Evolutionary conservation across 352 stramenopile genomes (phyloP).

Genomic region (Phytophthora litchii): DNA sequence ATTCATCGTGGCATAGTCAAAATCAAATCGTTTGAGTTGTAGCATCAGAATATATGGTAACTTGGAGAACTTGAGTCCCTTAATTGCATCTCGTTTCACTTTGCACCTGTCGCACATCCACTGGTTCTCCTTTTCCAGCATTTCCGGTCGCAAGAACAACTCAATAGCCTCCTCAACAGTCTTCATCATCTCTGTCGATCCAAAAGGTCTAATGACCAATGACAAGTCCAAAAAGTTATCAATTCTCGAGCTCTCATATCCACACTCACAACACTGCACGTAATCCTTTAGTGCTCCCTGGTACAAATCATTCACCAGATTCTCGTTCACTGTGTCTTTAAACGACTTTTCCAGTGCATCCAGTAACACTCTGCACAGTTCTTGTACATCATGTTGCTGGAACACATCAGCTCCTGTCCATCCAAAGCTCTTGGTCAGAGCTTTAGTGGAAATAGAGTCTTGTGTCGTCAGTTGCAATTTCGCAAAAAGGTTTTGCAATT

Average conservation of each 20-base stretch:
- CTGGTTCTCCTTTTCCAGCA: constrained; percentile 91
- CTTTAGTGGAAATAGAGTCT: constrained; percentile 78
- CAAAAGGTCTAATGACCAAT: constrained; percentile 89
- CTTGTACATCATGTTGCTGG: constrained; percentile 93
- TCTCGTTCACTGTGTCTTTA: constrained; percentile 87
- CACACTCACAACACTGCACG: constrained; percentile 84
- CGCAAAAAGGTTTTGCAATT: constrained; percentile 93
- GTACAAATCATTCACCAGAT: constrained; percentile 88
- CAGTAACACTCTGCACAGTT: constrained; percentile 91
- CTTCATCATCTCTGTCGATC: constrained; percentile 84
- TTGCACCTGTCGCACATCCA: constrained; percentile 87
- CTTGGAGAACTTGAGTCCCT: constrained; percentile 89
- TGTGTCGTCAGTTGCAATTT: constrained; percentile 86
- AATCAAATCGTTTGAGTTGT: constrained; percentile 93
- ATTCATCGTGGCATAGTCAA: constrained; percentile 91
- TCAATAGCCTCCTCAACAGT: constrained; percentile 89
- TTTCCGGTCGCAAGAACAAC: constrained; percentile 84
- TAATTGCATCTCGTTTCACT: constrained; percentile 89
- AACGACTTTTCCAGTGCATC: constrained; percentile 91
- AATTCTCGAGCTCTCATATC: constrained; percentile 84
- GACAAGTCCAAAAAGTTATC: constrained; percentile 92
- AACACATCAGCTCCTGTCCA: constrained; percentile 90
- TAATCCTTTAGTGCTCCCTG: constrained; percentile 90
- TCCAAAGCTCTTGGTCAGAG: constrained; percentile 92
- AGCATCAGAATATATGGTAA: constrained; percentile 90